phyloP scores from a whole-genome alignment of 2,329 filamentous ascomycete genomes.

The Sporothrix brasiliensis region DNA sequence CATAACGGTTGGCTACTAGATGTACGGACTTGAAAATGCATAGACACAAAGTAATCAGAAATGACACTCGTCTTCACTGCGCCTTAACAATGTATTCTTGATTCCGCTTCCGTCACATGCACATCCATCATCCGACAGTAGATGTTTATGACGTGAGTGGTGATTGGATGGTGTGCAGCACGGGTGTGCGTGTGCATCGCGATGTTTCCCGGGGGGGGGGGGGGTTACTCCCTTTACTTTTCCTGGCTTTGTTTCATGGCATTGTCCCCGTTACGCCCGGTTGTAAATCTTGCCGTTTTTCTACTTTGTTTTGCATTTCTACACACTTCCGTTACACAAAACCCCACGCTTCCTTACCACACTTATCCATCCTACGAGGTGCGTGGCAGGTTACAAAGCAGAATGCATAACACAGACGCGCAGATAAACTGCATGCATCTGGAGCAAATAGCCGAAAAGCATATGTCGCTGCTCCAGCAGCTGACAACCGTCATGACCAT shows the following conservation, averaged over 20 bases:
- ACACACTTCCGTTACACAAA: conserved; percentile 10
- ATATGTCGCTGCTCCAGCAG: background rate
- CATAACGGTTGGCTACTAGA: background rate
- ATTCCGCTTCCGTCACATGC: conserved; percentile 1
- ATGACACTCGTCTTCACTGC: background rate
- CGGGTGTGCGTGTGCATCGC: background rate
- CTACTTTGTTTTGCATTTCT: background rate
- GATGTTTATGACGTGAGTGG: conserved; percentile 2
- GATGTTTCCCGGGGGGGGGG: too few species aligned
- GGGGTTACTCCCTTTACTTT: background rate
- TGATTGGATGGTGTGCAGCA: background rate
- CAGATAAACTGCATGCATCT: background rate
- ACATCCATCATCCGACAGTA: conserved; percentile 10
- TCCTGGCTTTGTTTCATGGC: background rate
- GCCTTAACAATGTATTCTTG: too few species aligned
- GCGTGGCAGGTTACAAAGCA: background rate
- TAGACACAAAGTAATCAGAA: background rate
- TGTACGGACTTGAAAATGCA: background rate
- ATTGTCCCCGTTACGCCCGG: too few species aligned
- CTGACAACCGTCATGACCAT: background rate
- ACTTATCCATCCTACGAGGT: background rate
- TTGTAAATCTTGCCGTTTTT: background rate
- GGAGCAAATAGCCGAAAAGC: background rate
- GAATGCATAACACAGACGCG: background rate
- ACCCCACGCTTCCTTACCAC: conserved; percentile 7